phyloP scores from a whole-genome alignment of 257 asterid species.

The Solanum piurae region DNA sequence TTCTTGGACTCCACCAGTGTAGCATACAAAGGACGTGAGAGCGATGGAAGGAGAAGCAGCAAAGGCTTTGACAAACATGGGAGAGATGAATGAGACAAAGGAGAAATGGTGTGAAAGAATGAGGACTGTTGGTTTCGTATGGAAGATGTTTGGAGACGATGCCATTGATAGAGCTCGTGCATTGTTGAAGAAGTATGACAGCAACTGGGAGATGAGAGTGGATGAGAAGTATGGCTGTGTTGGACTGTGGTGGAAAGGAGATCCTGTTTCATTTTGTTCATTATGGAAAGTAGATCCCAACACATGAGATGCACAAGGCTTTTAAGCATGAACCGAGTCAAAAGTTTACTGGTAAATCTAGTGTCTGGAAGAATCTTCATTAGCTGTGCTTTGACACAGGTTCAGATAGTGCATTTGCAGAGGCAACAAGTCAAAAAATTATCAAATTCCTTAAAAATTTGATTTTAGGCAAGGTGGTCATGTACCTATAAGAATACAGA shows the following conservation, averaged over 20 bases:
- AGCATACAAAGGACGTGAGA: slow-evolving; percentile 73
- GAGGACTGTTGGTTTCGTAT: slow-evolving; percentile 44
- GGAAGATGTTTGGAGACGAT: slow-evolving; percentile 44
- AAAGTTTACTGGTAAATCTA: background rate
- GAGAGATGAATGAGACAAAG: slow-evolving; percentile 63
- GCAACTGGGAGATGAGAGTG: slow-evolving; percentile 60
- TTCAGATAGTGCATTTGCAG: background rate
- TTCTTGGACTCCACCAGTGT: slow-evolving; percentile 64
- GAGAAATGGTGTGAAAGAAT: slow-evolving; percentile 76
- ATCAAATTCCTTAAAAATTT: background rate
- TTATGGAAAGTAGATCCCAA: slow-evolving; percentile 46
- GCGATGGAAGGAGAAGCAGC: slow-evolving; percentile 80
- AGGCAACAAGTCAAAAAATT: background rate
- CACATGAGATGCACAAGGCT: background rate
- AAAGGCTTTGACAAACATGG: slow-evolving; percentile 36
- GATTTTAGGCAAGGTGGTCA: background rate
- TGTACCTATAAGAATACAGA: background rate
- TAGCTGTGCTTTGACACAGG: background rate
- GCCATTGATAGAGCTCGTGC: slow-evolving; percentile 59
- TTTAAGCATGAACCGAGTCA: background rate
- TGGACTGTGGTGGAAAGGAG: slow-evolving; percentile 74
- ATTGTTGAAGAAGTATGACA: slow-evolving; percentile 63
- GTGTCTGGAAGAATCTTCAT: background rate
- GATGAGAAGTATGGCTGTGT: slow-evolving; percentile 52
- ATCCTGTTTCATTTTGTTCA: slow-evolving; percentile 67